A percentile compares a stretch with the other conserved stretches of the same genome.
phyloP scores from a whole-genome alignment of 2,329 filamentous ascomycete genomes.

The Cladosporium sp. region DNA sequence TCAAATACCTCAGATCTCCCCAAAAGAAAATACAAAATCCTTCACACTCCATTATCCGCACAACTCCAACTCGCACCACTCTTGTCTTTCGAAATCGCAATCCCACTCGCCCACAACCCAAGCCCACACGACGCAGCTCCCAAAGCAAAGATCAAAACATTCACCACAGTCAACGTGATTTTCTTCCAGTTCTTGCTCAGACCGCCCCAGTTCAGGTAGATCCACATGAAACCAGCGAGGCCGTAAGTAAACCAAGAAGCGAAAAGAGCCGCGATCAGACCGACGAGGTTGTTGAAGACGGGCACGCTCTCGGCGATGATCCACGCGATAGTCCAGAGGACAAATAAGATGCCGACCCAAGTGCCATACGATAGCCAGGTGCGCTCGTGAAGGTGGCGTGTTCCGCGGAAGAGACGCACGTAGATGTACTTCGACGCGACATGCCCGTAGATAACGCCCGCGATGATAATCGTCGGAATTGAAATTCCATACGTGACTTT shows the following conservation, averaged over 20 bases:
- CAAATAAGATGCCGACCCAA: conserved; percentile 60
- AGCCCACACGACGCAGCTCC: conserved; percentile 32
- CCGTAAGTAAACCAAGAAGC: conserved; percentile 57
- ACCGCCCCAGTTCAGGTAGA: conserved; percentile 47
- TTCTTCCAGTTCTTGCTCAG: conserved; percentile 46
- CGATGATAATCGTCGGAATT: conserved; percentile 69
- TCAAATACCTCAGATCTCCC: background rate
- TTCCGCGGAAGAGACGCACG: conserved; percentile 62
- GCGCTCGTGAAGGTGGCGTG: conserved; percentile 45
- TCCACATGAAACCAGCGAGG: conserved; percentile 28
- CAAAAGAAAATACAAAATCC: no score
- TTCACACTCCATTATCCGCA: conserved; percentile 17
- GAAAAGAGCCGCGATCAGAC: conserved; percentile 61
- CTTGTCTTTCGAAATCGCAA: conserved; percentile 22
- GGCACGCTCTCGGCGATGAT: conserved; percentile 71
- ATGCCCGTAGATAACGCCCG: conserved; percentile 68
- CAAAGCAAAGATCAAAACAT: conserved; percentile 40
- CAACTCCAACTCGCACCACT: conserved; percentile 20
- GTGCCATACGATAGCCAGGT: conserved; percentile 47
- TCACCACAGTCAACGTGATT: conserved; percentile 43
- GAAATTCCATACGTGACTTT: conserved; percentile 70
- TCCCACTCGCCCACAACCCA: conserved; percentile 31
- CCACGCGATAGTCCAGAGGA: conserved; percentile 64
- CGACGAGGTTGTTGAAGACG: conserved; percentile 66
- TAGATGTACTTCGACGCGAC: conserved; percentile 68